A percentile compares a stretch with the other conserved stretches of the same genome.
These are phyloP conservation scores for Suillus clintonianus DNA, from an alignment of 768 basidiomycete genomes.

Conservation along the genomic window DNA sequence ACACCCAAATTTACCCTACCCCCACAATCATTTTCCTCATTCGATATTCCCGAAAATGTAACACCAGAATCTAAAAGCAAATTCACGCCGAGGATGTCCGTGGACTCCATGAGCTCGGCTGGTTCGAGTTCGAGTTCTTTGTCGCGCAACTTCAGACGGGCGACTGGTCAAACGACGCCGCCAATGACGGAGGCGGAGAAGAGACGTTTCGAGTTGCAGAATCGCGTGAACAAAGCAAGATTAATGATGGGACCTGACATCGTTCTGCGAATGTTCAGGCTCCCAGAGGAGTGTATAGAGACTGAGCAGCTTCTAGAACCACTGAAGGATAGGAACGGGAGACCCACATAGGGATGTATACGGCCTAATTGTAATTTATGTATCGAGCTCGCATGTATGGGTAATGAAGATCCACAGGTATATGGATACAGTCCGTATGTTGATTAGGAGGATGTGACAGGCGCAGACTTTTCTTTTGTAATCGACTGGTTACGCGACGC, in stretches of 20 bases:
- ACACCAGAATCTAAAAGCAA: conserved; percentile 20
- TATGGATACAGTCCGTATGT: neutral
- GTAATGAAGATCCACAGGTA: neutral
- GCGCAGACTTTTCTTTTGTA: neutral
- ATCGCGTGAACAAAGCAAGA: conserved; percentile 63
- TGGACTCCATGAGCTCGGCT: conserved; percentile 27
- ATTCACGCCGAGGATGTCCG: conserved; percentile 13
- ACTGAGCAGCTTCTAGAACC: conserved; percentile 42
- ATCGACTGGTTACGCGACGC: conserved; percentile 10
- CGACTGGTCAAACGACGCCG: neutral
- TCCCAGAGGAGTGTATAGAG: conserved; percentile 72
- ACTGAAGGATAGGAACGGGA: neutral
- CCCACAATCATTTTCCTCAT: conserved; percentile 1
- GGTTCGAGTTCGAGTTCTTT: conserved; percentile 20
- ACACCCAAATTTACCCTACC: neutral
- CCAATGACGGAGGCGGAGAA: conserved; percentile 54
- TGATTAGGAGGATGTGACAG: neutral
- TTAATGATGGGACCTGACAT: conserved; percentile 58
- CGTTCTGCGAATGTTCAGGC: conserved; percentile 63
- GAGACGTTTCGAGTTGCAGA: conserved; percentile 60
- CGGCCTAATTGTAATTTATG: neutral
- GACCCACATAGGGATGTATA: neutral
- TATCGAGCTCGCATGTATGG: neutral
- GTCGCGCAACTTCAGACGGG: conserved; percentile 13
- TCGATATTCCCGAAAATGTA: conserved; percentile 16